phyloP scores from a whole-genome alignment of 2,329 filamentous ascomycete species.

The Colletotrichum gigasporum region DNA sequence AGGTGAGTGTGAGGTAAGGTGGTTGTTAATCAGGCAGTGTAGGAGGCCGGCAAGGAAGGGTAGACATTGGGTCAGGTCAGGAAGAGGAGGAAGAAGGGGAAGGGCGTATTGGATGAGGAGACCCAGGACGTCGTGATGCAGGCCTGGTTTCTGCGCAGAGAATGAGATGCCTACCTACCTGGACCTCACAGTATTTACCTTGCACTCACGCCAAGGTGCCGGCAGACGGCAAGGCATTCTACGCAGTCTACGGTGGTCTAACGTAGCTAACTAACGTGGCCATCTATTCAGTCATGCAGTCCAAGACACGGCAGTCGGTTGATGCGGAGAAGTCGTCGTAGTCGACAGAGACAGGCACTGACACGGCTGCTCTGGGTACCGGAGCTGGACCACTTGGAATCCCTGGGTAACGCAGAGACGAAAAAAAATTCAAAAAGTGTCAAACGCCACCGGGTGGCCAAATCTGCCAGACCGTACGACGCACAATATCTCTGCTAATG shows the following conservation, averaged over 20 bases:
- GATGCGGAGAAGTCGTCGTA: background rate
- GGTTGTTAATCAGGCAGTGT: no score
- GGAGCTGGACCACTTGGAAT: background rate
- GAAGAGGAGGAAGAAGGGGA: background rate
- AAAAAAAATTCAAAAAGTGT: background rate
- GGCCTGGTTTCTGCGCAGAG: background rate
- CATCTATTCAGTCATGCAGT: no score
- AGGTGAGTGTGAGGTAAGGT: no score
- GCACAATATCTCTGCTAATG: background rate
- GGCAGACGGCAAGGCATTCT: background rate
- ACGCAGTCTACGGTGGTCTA: no score
- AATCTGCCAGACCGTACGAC: background rate
- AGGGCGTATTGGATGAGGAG: no score
- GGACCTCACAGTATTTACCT: no score
- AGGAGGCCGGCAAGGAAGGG: no score
- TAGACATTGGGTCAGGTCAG: background rate
- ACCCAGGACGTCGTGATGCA: background rate
- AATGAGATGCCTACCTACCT: no score
- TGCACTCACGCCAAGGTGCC: background rate
- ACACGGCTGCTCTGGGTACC: background rate
- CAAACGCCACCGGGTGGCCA: background rate
- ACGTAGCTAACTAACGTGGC: no score
- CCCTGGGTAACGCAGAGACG: background rate
- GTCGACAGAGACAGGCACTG: background rate
- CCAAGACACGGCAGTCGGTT: conserved; percentile 3